Evolutionary conservation across 441 rosid species (phyloP).

Genomic region (Hypseocharis bilobata): DNA sequence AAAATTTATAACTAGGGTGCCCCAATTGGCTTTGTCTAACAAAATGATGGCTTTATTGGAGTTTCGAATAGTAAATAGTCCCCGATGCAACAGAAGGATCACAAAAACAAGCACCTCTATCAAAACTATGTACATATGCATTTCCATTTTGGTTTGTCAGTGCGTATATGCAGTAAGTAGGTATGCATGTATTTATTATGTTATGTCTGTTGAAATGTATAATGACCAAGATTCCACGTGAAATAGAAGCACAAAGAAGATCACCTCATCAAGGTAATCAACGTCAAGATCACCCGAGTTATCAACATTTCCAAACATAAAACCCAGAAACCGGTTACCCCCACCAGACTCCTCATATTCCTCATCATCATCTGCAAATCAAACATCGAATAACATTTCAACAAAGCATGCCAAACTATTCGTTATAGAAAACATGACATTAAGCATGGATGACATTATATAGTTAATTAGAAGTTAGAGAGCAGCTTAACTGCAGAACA

Average conservation of each 20-base stretch:
- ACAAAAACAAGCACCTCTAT: background rate
- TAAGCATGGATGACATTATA: conserved; percentile 7
- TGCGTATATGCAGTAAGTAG: background rate
- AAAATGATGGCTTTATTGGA: background rate
- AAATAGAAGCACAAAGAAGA: conserved; percentile 10
- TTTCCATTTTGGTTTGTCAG: background rate
- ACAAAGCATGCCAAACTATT: background rate
- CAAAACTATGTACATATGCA: background rate
- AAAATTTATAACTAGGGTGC: background rate
- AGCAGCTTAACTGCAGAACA: background rate
- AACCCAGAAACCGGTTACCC: conserved; percentile 69
- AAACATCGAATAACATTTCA: conserved; percentile 11
- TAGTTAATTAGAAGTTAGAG: background rate
- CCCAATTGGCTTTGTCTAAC: background rate
- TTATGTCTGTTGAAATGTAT: background rate
- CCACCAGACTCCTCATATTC: conserved; percentile 63
- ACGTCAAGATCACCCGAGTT: conserved; percentile 89
- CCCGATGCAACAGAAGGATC: background rate
- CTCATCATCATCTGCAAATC: conserved; percentile 64
- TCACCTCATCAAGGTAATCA: conserved; percentile 95
- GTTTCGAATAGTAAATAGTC: background rate
- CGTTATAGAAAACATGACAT: too few species aligned
- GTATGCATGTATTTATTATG: background rate
- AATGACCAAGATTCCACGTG: background rate
- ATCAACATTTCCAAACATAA: conserved; percentile 91